phyloP scores from a whole-genome alignment of 768 basidiomycete genomes.

The Leucocoprinus leucothites region DNA sequence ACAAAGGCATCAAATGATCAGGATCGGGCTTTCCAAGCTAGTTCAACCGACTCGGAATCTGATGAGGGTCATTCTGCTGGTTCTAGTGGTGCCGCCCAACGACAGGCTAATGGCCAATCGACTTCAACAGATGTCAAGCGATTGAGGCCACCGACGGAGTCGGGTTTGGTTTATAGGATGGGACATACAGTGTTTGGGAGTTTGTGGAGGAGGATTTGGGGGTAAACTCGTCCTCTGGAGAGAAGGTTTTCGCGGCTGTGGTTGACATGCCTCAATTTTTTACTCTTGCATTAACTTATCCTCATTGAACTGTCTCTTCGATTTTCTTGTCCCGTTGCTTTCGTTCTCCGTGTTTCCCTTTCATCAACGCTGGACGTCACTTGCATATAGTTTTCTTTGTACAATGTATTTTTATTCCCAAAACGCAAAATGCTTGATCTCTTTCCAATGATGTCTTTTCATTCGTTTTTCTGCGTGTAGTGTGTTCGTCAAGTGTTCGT shows the following conservation, averaged over 20 bases:
- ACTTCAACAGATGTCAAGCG: not conserved
- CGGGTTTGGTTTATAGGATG: constrained; percentile 1
- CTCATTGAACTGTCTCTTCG: not conserved
- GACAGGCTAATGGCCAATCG: not conserved
- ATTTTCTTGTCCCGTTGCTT: too few relatives aligned
- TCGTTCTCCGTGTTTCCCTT: not conserved
- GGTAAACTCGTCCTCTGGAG: not conserved
- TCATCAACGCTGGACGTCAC: not conserved
- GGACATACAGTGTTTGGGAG: constrained; percentile 6
- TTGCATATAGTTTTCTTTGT: not conserved
- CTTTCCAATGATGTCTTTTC: too few relatives aligned
- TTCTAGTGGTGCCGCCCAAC: not conserved
- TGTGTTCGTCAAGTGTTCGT: too few relatives aligned
- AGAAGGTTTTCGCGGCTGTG: not conserved
- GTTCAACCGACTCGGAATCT: constrained; percentile 2
- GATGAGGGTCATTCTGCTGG: not conserved
- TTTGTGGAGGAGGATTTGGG: constrained; percentile 6
- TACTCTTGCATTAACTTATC: not conserved
- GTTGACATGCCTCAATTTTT: not conserved
- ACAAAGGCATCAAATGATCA: not conserved
- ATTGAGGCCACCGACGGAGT: not conserved
- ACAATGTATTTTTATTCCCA: not conserved
- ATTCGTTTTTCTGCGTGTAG: too few relatives aligned
- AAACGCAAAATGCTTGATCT: too few relatives aligned
- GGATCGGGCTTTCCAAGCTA: not conserved